phyloP scores from a whole-genome alignment of 2,329 filamentous ascomycete species.

The Pezicula neosporulosa region DNA sequence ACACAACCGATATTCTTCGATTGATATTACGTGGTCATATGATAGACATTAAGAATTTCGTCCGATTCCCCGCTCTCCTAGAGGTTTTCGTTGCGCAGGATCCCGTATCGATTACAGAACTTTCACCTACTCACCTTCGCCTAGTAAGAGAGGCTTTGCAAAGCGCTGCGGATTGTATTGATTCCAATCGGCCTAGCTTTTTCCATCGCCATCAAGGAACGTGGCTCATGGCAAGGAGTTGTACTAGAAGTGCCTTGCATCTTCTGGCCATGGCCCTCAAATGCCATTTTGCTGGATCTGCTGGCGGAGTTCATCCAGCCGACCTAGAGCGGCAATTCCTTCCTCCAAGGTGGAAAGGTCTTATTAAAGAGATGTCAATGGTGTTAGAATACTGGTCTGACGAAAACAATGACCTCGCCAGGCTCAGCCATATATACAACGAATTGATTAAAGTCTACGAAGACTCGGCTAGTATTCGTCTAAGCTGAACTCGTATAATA shows the following conservation, averaged over 20 bases:
- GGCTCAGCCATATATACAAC: not conserved
- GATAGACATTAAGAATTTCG: not conserved
- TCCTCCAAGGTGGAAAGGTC: not conserved
- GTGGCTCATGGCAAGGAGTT: not conserved
- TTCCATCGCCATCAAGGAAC: slow-evolving; percentile 1
- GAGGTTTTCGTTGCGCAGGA: not conserved
- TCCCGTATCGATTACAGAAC: not conserved
- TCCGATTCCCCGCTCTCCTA: not conserved
- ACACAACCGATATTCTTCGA: not conserved
- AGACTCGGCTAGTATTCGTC: not conserved
- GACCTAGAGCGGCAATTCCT: not conserved
- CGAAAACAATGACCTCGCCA: not conserved
- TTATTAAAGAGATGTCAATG: not conserved
- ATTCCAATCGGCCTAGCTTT: not conserved
- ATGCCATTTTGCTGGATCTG: not conserved
- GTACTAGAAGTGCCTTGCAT: not conserved
- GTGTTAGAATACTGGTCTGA: not conserved
- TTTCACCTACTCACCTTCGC: not conserved
- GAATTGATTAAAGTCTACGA: not conserved
- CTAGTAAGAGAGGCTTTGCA: not conserved
- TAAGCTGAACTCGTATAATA: not conserved
- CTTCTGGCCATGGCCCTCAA: not conserved
- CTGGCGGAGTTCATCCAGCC: not conserved
- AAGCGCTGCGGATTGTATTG: not conserved
- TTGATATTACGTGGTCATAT: not conserved